phyloP scores from a whole-genome alignment of 192 early-diverging fungal genomes.

The Dispira parvispora region DNA sequence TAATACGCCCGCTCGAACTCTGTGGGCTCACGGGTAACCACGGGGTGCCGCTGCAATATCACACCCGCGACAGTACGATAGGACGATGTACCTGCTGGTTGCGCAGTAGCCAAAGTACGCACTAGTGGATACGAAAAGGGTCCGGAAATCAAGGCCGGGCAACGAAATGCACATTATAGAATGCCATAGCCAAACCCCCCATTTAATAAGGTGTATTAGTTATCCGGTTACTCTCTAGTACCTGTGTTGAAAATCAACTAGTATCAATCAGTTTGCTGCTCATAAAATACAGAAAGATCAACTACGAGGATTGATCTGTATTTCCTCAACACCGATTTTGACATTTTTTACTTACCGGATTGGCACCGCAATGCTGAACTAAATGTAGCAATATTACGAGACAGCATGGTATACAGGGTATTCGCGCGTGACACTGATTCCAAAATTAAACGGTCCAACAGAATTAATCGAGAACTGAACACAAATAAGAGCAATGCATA shows the following conservation, averaged over 20 bases:
- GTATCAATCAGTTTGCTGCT: too few species aligned
- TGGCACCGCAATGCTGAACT: not conserved
- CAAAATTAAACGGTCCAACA: not conserved
- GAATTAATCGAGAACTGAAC: not conserved
- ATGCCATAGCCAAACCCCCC: not conserved
- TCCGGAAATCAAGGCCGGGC: not conserved
- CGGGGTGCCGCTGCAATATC: slow-evolving; percentile 52
- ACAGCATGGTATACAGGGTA: not conserved
- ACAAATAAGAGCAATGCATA: not conserved
- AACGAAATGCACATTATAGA: not conserved
- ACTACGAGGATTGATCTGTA: not conserved
- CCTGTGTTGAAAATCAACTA: too few species aligned
- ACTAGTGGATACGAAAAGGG: not conserved
- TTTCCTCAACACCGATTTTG: not conserved
- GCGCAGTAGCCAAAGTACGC: not conserved
- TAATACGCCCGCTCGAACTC: slow-evolving; percentile 54
- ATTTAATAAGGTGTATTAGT: not conserved
- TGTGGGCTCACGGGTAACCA: slow-evolving; percentile 39
- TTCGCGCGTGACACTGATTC: not conserved
- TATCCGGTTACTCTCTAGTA: not conserved
- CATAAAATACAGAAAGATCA: not conserved
- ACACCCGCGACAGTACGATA: slow-evolving; percentile 34
- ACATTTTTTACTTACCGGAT: not conserved
- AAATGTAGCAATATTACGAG: not conserved
- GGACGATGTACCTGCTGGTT: not conserved